Evolutionary conservation across 2,329 filamentous ascomycete genomes (phyloP).

Genomic region (Gremmenia infestans): DNA sequence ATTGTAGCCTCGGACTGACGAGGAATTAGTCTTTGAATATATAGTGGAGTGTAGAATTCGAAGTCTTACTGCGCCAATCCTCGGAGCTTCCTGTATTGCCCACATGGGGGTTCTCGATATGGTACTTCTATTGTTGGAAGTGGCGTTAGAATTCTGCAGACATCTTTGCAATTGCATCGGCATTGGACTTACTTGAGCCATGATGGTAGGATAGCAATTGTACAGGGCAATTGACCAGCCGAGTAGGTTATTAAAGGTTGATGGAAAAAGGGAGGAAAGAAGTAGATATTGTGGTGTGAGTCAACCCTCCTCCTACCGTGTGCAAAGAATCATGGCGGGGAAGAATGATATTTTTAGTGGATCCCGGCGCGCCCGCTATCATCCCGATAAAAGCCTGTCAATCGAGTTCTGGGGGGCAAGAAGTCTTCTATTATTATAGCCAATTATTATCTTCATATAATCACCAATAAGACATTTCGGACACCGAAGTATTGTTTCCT

Average conservation of each 20-base stretch:
- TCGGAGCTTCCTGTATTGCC: slow-evolving; percentile 70
- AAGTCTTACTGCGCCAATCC: slow-evolving; percentile 73
- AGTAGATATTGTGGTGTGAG: background rate
- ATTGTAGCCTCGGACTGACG: slow-evolving; percentile 78
- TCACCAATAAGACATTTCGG: too few species aligned
- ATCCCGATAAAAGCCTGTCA: too few species aligned
- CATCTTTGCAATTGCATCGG: too few species aligned
- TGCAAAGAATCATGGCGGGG: background rate
- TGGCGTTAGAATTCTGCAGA: slow-evolving; percentile 6
- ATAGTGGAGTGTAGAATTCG: slow-evolving; percentile 7
- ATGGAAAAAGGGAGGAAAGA: background rate
- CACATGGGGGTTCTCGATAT: slow-evolving; percentile 73
- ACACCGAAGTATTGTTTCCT: too few species aligned
- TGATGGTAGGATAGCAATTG: background rate
- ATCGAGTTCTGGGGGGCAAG: too few species aligned
- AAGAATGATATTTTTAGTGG: background rate
- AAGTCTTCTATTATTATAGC: too few species aligned
- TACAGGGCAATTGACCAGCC: background rate
- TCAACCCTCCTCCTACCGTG: too few species aligned
- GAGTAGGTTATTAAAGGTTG: background rate
- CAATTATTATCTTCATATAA: too few species aligned
- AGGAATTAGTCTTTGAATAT: slow-evolving; percentile 21
- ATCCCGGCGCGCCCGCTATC: too few species aligned
- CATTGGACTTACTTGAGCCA: slow-evolving; percentile 16
- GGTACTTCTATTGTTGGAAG: slow-evolving; percentile 50